Evolutionary conservation across 2,329 filamentous ascomycete genomes (phyloP).

Genomic region (Trichothecium sympodiale): DNA sequence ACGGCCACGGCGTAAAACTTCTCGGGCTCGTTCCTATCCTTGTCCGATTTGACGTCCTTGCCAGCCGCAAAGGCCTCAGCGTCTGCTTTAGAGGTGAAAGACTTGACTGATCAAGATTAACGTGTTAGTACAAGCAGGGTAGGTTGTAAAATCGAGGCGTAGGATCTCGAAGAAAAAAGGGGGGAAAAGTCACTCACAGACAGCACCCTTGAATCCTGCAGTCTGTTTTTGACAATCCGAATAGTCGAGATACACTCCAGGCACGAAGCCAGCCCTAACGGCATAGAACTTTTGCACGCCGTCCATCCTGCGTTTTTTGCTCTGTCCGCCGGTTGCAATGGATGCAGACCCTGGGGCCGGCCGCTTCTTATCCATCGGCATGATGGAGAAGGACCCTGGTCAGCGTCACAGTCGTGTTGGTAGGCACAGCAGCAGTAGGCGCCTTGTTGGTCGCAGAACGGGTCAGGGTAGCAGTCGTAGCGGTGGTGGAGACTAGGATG

Average conservation of each 20-base stretch:
- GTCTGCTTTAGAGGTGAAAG: conserved; percentile 61
- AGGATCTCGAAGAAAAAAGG: background rate
- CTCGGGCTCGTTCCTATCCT: conserved; percentile 26
- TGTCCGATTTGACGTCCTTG: conserved; percentile 26
- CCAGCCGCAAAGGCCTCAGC: conserved; percentile 70
- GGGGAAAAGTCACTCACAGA: conserved; percentile 42
- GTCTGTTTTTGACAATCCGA: conserved; percentile 51
- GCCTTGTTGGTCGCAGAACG: background rate
- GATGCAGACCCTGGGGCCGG: conserved; percentile 10
- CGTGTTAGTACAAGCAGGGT: background rate
- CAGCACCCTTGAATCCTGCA: conserved; percentile 49
- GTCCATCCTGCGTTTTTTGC: conserved; percentile 39
- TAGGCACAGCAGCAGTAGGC: background rate
- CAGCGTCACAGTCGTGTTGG: background rate
- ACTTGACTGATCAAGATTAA: conserved; percentile 60
- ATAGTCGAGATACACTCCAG: conserved; percentile 53
- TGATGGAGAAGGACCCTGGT: too few relatives aligned
- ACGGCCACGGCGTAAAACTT: conserved; percentile 52
- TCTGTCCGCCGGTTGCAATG: conserved; percentile 6
- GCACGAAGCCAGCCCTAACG: conserved; percentile 42
- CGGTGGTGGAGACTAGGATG: background rate
- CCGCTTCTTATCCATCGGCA: conserved; percentile 20
- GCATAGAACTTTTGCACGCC: conserved; percentile 49
- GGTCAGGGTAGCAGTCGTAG: background rate
- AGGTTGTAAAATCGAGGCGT: background rate